Percentiles rank a stretch among this genome's conserved stretches.
Evolutionary conservation across 495 filamentous ascomycete species (phyloP).

Genomic region (Talaromyces thailandensis): DNA sequence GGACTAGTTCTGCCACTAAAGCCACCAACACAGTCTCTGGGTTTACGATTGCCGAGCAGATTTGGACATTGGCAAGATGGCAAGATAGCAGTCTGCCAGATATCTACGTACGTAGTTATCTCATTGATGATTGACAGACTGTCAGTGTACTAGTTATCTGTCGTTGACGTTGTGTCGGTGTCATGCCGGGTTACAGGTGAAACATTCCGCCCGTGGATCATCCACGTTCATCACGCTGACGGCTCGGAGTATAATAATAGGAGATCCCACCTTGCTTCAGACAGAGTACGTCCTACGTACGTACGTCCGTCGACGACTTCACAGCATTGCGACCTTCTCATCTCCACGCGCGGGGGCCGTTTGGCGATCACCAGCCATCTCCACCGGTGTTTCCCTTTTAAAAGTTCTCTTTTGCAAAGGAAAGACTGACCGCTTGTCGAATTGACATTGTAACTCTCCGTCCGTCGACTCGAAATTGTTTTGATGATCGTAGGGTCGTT

Average conservation of each 20-base stretch:
- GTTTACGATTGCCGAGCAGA: neutral
- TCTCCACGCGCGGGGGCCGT: neutral
- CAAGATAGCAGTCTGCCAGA: too few relatives aligned
- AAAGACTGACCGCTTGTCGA: neutral
- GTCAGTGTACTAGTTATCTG: neutral
- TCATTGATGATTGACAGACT: neutral
- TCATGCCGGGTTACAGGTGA: neutral
- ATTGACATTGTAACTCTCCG: neutral
- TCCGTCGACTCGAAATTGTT: neutral
- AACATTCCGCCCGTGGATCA: neutral
- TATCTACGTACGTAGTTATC: neutral
- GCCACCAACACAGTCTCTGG: neutral
- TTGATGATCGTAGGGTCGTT: neutral
- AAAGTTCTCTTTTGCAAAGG: neutral
- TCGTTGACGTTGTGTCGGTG: neutral
- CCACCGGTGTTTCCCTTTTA: too few relatives aligned
- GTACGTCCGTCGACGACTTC: neutral
- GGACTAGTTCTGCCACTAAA: neutral
- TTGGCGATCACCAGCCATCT: neutral
- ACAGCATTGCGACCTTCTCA: neutral
- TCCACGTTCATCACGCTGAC: neutral
- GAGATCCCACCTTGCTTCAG: neutral
- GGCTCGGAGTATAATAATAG: neutral
- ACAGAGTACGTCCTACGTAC: too few relatives aligned
- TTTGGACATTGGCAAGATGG: neutral